Base-by-base conservation (phyloP, 73 alveolate genomes). In the Paraurostyla sp. region DNA sequence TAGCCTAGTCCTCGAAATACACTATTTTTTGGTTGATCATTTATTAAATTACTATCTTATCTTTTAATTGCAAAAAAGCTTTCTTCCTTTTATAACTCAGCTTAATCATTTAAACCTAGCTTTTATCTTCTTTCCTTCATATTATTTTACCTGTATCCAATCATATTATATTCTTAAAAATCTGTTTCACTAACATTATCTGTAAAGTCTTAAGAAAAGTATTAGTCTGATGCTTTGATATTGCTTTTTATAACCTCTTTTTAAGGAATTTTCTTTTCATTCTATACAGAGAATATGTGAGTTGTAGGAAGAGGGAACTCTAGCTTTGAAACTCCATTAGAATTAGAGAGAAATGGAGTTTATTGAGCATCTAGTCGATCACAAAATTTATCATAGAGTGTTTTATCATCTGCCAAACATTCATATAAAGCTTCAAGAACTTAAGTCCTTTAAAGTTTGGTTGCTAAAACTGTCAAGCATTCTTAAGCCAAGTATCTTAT, bases 321-420 rank as follows among this genome's bases (percentile, higher is more conserved):
- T 27, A 73, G 25, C 25, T 35, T 65, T 22, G 9, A 40, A 38
- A 65, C 41, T 9, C 41, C 87, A 73, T 50, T 35, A 2, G 30
- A 16, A 7, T 73, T 50, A 4, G 54, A n/a, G 4, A 73, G 59
- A 29, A 73, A 73, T 3, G 87, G 87, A 11, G 42, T 48, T 25
- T 16, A 6, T 11, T 73, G 50, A 11, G 87, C 59, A 43, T 73
- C 87, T 23, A 73, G 25, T 45, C 87, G 41, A 73, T 73, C 87
- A 73, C 87, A 73, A 50, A 73, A 73, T 50, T 45, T 48, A 73
- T 73, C 87, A 73, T 73, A 73, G 18, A 73, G 38, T 6, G 45
- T n/a, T 48, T 50, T 73, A 45, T 73, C 87, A 73, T 73, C 87
- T 13, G 73, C 49, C n/a, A 73, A 36, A 27, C 87, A 73, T 50